Percentiles rank a stretch among this genome's conserved stretches.
These are phyloP conservation scores for Maudiozyma bulderi DNA, from an alignment of 805 yeast genomes.

Conservation along the genomic window DNA sequence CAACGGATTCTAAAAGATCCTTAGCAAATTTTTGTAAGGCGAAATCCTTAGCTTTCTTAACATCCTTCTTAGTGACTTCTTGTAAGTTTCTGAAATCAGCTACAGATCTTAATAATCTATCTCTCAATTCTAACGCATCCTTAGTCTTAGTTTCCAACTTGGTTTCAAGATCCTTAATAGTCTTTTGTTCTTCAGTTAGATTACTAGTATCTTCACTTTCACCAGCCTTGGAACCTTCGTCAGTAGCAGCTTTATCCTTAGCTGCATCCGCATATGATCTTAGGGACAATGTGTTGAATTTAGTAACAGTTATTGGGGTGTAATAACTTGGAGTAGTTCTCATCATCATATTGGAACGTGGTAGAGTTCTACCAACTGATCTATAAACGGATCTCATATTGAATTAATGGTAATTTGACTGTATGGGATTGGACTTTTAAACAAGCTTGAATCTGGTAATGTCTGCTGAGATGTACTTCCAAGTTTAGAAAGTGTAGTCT, in stretches of 20 bases:
- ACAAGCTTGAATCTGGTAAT: not conserved
- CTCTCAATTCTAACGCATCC: constrained; percentile 74
- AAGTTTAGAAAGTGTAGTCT: no score
- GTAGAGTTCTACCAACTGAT: constrained; percentile 1
- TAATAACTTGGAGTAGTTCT: not conserved
- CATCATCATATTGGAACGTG: constrained; percentile 1
- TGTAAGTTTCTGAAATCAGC: constrained; percentile 92
- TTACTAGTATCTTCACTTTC: constrained; percentile 6
- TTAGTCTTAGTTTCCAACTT: constrained; percentile 54
- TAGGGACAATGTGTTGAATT: not conserved
- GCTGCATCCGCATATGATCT: constrained; percentile 24
- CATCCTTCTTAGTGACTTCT: constrained; percentile 79
- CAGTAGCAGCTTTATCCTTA: constrained; percentile 11
- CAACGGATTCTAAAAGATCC: constrained; percentile 81
- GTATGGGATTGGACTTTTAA: not conserved
- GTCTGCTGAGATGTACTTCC: not conserved
- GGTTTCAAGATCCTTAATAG: constrained; percentile 35
- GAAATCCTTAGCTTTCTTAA: constrained; percentile 78
- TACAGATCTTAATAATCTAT: constrained; percentile 68
- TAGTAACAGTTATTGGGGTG: not conserved
- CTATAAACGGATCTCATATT: constrained; percentile 2
- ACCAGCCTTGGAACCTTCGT: constrained; percentile 6
- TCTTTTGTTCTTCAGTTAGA: constrained; percentile 19
- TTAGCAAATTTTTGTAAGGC: constrained; percentile 88
- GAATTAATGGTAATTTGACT: not conserved